Evolutionary conservation across 129 eudicot species (phyloP).

Genomic region (Lactuca sativa): DNA sequence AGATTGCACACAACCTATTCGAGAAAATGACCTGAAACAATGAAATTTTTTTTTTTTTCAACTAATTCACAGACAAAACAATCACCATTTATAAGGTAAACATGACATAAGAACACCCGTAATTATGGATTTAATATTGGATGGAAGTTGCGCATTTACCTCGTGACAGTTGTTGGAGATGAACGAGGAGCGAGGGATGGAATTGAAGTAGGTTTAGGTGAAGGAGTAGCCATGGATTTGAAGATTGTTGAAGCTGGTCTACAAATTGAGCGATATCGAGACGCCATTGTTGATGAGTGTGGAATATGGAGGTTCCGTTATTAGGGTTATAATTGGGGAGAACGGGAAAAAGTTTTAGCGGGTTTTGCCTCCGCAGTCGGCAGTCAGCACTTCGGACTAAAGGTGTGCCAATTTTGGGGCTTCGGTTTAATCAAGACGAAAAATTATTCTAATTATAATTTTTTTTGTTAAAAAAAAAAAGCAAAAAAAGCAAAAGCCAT

Average conservation of each 20-base stretch:
- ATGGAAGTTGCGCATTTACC: constrained; percentile 18
- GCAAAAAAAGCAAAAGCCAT: no score
- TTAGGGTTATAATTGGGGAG: constrained; percentile 20
- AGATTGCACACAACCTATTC: constrained; percentile 64
- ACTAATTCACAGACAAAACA: neutral
- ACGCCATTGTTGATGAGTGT: constrained; percentile 53
- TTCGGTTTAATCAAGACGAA: no score
- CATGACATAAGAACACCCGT: neutral
- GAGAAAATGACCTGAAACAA: constrained; percentile 55
- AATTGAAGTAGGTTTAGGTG: constrained; percentile 40
- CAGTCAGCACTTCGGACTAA: no score
- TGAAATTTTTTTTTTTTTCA: neutral
- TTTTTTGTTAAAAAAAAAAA: no score
- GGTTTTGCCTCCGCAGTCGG: neutral
- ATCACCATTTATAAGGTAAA: neutral
- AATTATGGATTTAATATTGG: constrained; percentile 4
- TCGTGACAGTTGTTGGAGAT: constrained; percentile 24
- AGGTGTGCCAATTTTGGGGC: no score
- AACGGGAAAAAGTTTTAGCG: constrained; percentile 24
- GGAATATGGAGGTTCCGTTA: constrained; percentile 2
- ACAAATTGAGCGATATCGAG: constrained; percentile 55
- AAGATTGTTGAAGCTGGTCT: constrained; percentile 55
- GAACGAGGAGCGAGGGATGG: constrained; percentile 42
- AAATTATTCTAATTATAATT: no score
- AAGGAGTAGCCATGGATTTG: constrained; percentile 51